These are phyloP conservation scores for Tagetes patula DNA, from an alignment of 129 eudicot genomes.

Conservation along the genomic window DNA sequence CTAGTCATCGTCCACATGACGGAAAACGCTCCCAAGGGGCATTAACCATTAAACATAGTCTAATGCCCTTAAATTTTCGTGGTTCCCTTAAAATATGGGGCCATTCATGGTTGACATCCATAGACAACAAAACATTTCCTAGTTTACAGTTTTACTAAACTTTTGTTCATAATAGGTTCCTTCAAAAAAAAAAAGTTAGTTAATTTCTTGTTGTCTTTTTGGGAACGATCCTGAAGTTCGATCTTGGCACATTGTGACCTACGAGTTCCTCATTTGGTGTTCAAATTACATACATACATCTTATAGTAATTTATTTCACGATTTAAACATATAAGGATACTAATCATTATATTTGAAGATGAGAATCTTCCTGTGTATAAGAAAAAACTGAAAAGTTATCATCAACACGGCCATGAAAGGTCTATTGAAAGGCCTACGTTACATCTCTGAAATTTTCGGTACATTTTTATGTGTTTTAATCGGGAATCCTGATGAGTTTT, in stretches of 20 bases:
- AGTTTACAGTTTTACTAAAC: constrained; percentile 20
- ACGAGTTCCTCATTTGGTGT: constrained; percentile 14
- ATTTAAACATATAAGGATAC: neutral
- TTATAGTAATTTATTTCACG: neutral
- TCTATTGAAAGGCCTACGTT: constrained; percentile 47
- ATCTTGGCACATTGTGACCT: constrained; percentile 18
- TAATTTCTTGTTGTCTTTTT: neutral
- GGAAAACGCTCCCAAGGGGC: no score
- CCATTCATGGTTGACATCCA: constrained; percentile 34
- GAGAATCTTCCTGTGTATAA: neutral
- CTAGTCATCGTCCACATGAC: no score
- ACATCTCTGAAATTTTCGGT: constrained; percentile 47
- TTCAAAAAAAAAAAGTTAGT: neutral
- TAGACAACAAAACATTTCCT: constrained; percentile 30
- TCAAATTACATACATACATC: neutral
- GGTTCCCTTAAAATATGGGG: constrained; percentile 24
- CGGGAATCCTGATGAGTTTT: neutral
- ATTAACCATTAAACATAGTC: no score
- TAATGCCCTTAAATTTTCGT: constrained; percentile 22
- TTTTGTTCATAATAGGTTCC: constrained; percentile 20
- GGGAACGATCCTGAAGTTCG: neutral
- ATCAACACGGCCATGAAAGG: constrained; percentile 45
- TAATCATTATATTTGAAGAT: neutral
- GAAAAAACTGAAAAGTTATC: neutral
- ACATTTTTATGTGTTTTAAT: neutral